Base-by-base conservation (phyloP, 768 basidiomycete genomes). In the Pluteus cervinus region DNA sequence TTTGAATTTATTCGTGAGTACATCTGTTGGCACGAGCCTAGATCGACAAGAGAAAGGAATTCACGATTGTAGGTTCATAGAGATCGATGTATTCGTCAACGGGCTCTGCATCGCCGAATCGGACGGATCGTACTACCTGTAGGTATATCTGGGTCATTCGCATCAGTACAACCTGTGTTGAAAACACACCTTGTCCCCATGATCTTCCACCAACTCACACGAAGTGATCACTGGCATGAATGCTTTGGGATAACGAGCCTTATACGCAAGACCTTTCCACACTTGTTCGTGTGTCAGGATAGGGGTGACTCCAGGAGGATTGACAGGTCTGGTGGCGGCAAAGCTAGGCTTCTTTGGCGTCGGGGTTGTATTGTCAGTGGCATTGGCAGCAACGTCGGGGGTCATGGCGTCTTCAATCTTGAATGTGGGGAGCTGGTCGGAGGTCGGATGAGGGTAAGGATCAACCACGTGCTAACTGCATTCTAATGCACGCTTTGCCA, bases 301-400 rank as follows among this genome's bases (percentile, higher is more conserved):
- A 11, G 40, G 37, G 12, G 37, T 16, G 3, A 36, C 48, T 4
- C 41, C 41, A 5, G 33, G 40, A 23, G 48, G 48, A 22, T 50
- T 50, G 17, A 50, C 46, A n/a, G 12, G 36, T 26, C 48, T 45
- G 28, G 37, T 47, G 24, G 35, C 34, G 8, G 48, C 48, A 29
- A 50, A 37, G 36, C n/a, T n/a, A n/a, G n/a, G n/a, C n/a, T 42
- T 43, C 17, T 22, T 36, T 20, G 40, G 24, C 40, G 29, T 36
- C n/a, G n/a, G n/a, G n/a, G n/a, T n/a, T n/a, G n/a, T n/a, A n/a
- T n/a, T n/a, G n/a, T n/a, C n/a, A n/a, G n/a, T n/a, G n/a, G n/a
- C n/a, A n/a, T n/a, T n/a, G n/a, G n/a, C n/a, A n/a, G n/a, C n/a
- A n/a, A n/a, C n/a, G n/a, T n/a, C n/a, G n/a, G n/a, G n/a, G n/a